A percentile compares a stretch with the other conserved stretches of the same genome.
phyloP scores from a whole-genome alignment of 306 rosid genomes.

The Mucuna pruriens region DNA sequence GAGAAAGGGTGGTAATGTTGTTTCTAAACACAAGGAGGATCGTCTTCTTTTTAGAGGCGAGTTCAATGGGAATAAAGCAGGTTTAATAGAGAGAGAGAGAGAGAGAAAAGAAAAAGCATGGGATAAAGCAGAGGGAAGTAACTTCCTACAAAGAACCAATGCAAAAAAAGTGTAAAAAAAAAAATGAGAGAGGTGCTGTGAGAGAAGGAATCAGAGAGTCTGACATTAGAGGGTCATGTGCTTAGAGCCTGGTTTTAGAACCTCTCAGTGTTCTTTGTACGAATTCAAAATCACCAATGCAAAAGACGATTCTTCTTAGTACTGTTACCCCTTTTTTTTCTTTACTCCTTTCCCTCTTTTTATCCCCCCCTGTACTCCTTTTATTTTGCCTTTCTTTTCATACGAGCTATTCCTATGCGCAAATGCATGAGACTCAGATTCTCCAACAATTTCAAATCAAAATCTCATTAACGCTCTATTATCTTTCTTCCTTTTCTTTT shows the following conservation, averaged over 20 bases:
- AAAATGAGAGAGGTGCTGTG: slow-evolving; percentile 47
- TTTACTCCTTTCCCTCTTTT: slow-evolving; percentile 50
- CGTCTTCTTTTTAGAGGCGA: slow-evolving; percentile 82
- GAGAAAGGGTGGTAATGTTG: slow-evolving; percentile 54
- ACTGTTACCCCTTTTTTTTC: slow-evolving; percentile 37
- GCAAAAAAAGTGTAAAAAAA: slow-evolving; percentile 52
- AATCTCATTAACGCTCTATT: slow-evolving; percentile 36
- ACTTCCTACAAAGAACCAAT: slow-evolving; percentile 91
- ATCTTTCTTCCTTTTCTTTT: slow-evolving; percentile 43
- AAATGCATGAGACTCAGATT: slow-evolving; percentile 49
- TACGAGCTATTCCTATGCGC: slow-evolving; percentile 25
- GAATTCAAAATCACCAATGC: slow-evolving; percentile 74
- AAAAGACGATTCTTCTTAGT: slow-evolving; percentile 89
- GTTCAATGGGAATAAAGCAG: slow-evolving; percentile 89
- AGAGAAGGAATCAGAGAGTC: slow-evolving; percentile 82
- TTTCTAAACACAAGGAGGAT: slow-evolving; percentile 85
- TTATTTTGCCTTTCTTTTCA: slow-evolving; percentile 44
- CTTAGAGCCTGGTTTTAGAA: slow-evolving; percentile 68
- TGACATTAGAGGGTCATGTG: slow-evolving; percentile 92
- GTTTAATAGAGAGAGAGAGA: slow-evolving; percentile 46
- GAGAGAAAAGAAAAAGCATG: slow-evolving; percentile 51
- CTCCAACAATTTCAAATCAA: slow-evolving; percentile 49
- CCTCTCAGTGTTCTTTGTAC: slow-evolving; percentile 57
- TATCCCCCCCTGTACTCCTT: slow-evolving; percentile 44
- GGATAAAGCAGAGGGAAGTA: slow-evolving; percentile 83